These are phyloP conservation scores for Aspergillus terreus DNA, from an alignment of 2,329 filamentous ascomycete species.

Conservation along the genomic window DNA sequence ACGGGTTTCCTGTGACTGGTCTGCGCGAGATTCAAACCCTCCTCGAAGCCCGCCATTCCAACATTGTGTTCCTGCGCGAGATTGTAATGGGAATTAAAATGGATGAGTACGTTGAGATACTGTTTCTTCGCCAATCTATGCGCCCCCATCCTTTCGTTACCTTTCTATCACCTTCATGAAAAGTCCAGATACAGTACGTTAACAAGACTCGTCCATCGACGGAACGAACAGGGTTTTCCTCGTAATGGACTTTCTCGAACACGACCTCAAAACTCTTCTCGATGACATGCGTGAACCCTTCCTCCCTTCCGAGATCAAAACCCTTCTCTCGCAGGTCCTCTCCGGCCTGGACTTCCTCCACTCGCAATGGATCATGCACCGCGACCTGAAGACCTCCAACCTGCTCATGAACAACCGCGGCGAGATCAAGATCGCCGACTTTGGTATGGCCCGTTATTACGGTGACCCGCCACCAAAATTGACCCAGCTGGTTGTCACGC, in stretches of 20 bases:
- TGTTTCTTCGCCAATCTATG: constrained; percentile 1
- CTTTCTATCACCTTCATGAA: constrained; percentile 27
- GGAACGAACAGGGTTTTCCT: constrained; percentile 67
- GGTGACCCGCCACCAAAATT: constrained; percentile 73
- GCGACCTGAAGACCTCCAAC: constrained; percentile 90
- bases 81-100: constrained; percentile 71
- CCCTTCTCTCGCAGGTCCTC: constrained; percentile 76
- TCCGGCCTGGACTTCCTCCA: constrained; percentile 83
- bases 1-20: constrained; percentile 89
- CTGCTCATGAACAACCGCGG: constrained; percentile 94
- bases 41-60: constrained; percentile 71
- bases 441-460: constrained; percentile 93
- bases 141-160: not conserved
- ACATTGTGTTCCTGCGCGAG: constrained; percentile 78
- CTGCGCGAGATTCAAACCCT: constrained; percentile 91
- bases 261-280: constrained; percentile 89
- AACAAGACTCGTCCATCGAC: constrained; percentile 21
- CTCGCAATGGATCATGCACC: constrained; percentile 83
- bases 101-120: constrained; percentile 49
- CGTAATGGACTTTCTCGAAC: constrained; percentile 96
- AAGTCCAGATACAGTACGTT: constrained; percentile 33
- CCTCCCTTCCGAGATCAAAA: constrained; percentile 87
- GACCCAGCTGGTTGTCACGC: constrained; percentile 89
- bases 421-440: constrained; percentile 92
- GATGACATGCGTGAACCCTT: constrained; percentile 95